Evolutionary conservation across 441 rosid genomes (phyloP).

Genomic region (Pelargonium fulgidum): DNA sequence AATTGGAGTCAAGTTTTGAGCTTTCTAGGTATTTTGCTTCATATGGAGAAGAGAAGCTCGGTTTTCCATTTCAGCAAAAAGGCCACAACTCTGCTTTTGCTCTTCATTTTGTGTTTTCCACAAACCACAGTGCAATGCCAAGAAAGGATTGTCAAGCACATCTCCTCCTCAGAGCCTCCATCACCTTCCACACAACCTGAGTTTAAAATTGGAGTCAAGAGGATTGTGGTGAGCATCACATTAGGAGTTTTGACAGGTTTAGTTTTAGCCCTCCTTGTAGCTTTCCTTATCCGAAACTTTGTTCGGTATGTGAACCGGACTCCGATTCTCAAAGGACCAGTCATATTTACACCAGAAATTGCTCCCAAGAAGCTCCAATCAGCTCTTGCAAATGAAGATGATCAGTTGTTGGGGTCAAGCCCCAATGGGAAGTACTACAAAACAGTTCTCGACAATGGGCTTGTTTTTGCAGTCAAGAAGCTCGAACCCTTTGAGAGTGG

Average conservation of each 20-base stretch:
- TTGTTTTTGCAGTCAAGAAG: conserved; percentile 67
- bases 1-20: not conserved
- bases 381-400: conserved; percentile 55
- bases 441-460: conserved; percentile 72
- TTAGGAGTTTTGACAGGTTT: conserved; percentile 66
- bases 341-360: conserved; percentile 72
- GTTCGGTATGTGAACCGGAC: conserved; percentile 59
- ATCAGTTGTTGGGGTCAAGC: conserved; percentile 66
- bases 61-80: conserved; percentile 23
- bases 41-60: conserved; percentile 41
- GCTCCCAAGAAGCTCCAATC: conserved; percentile 60
- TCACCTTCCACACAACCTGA: conserved; percentile 36
- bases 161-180: conserved; percentile 32
- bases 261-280: conserved; percentile 47
- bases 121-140: conserved; percentile 39
- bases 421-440: conserved; percentile 67
- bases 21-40: conserved; percentile 19
- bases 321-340: conserved; percentile 89
- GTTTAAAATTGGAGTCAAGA: conserved; percentile 44
- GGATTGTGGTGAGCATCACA: conserved; percentile 51
- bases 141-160: conserved; percentile 36
- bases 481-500: conserved; percentile 58
- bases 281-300: conserved; percentile 45
- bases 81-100: conserved; percentile 30
- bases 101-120: conserved; percentile 35